Evolutionary conservation across 139 green algal species (phyloP), one percentile per base, ranked within the genome.

Genomic region (Chlorella ohadii): DNA sequence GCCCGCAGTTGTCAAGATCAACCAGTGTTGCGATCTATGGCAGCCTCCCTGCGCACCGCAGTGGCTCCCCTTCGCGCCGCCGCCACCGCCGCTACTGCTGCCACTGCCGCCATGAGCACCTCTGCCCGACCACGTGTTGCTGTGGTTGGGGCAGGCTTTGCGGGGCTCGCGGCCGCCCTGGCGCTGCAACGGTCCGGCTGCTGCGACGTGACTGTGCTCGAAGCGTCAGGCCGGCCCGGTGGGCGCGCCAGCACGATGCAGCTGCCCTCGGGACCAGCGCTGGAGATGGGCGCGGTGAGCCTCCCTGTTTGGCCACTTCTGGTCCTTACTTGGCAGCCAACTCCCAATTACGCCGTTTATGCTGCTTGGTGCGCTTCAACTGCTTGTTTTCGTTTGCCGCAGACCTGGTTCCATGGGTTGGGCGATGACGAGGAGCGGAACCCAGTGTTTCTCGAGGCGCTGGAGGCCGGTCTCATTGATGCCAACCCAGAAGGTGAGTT

Each of bases 371-470:
- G 6, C 11, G 6, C 44, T 55, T 55, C 44, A 55, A 11, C 44
- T 11, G 44, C 44, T 55, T 11, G 7, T 11, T 55, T 6, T 11
- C 44, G 44, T 59, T 22, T 20, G 51, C 51, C 22, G 51, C 15
- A 59, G 39, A 86, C 81, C n/a, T 86, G 81, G 81, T 44, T 86
- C 13, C 81, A 86, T 38, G 81, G 81, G 4, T n/a, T 81, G 19
- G 81, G 71, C 22, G 38, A 20, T 25, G 7, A 23, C 2, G 57
- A 56, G 7, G 31, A 33, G 23, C 71, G 39, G 23, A 86, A 86
- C 81, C 81, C 81, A 12, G 39, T 86, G 0, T 79, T 79, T 12
- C 20, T 6, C 17, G 34, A 79, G 3, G 80, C 80, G 9, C 31
- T 85, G 34, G 55, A 66, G 16, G 34, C 44, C 3, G 80, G 80